A percentile compares a stretch with the other conserved stretches of the same genome.
These are phyloP conservation scores for Eucalyptus marginata DNA, from an alignment of 345 rosid genomes.

Conservation along the genomic window DNA sequence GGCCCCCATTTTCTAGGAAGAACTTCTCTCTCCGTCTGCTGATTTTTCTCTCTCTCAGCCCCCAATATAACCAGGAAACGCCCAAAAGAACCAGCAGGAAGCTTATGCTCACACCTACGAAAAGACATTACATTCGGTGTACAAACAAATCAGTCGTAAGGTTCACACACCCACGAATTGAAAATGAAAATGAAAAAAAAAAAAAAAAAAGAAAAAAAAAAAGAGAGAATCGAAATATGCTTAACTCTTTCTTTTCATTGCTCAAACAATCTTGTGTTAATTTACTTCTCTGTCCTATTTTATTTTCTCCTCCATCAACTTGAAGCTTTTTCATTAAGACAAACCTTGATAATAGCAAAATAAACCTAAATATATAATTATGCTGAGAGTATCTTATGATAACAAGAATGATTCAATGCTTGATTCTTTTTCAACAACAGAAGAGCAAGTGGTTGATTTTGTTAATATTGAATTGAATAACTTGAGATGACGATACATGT, in stretches of 20 bases:
- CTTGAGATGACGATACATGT: not conserved
- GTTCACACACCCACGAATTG: not conserved
- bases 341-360: not conserved
- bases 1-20: constrained; percentile 19
- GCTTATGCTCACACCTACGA: not conserved
- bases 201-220: not conserved
- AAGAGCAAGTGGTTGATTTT: not conserved
- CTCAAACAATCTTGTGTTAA: not conserved
- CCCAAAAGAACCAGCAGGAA: not conserved
- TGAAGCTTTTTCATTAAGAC: not conserved
- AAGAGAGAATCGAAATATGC: not conserved
- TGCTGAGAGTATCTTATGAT: not conserved
- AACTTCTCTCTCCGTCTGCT: not conserved
- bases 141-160: not conserved
- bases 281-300: not conserved
- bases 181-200: too few relatives aligned
- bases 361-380: not conserved
- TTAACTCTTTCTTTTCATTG: not conserved
- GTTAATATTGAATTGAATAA: not conserved
- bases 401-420: not conserved
- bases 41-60: not conserved
- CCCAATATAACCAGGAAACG: not conserved
- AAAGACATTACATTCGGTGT: rapidly evolving
- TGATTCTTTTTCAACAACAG: not conserved
- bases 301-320: not conserved